Conservation (phyloP, 805 yeast species). For the Hermanozyma aechmeae region DNA sequence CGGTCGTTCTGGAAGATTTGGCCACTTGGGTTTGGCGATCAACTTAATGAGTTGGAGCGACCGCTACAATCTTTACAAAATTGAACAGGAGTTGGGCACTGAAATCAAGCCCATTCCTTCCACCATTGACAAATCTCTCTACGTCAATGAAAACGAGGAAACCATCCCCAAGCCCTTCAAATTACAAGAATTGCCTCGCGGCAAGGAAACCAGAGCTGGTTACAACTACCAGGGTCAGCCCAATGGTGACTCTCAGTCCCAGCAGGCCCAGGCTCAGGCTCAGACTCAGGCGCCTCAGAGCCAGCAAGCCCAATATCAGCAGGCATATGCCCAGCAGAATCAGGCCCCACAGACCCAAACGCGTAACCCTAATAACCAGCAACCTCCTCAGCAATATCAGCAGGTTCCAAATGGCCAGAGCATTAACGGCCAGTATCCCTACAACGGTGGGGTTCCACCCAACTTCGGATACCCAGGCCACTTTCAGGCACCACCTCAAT, state of each 20-base stretch:
- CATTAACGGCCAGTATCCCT: constrained; percentile 10
- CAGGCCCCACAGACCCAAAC: background rate
- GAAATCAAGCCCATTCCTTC: constrained; percentile 96
- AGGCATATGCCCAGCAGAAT: background rate
- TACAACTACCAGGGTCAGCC: constrained; percentile 42
- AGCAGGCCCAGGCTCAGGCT: constrained; percentile 1
- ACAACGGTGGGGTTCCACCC: constrained; percentile 6
- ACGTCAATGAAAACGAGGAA: constrained; percentile 72
- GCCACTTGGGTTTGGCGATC: constrained; percentile 96
- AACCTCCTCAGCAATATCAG: constrained; percentile 5
- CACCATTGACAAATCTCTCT: constrained; percentile 79
- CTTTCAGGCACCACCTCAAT: constrained; percentile 13
- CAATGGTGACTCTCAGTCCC: constrained; percentile 7
- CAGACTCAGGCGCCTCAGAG: constrained; percentile 8
- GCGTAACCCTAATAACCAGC: constrained; percentile 2
- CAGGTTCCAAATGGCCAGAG: constrained; percentile 10
- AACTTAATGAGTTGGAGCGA: constrained; percentile 96
- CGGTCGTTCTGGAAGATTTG: constrained; percentile 98
- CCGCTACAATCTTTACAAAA: constrained; percentile 84
- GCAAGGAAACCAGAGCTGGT: constrained; percentile 25
- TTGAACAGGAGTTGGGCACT: constrained; percentile 95
- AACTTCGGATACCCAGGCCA: constrained; percentile 12
- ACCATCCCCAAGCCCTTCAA: constrained; percentile 87
- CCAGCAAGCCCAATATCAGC: constrained; percentile 3
- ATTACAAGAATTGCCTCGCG: constrained; percentile 48